Base-by-base conservation (phyloP, 2,329 filamentous ascomycete species). In the Endocalyx cinctus region DNA sequence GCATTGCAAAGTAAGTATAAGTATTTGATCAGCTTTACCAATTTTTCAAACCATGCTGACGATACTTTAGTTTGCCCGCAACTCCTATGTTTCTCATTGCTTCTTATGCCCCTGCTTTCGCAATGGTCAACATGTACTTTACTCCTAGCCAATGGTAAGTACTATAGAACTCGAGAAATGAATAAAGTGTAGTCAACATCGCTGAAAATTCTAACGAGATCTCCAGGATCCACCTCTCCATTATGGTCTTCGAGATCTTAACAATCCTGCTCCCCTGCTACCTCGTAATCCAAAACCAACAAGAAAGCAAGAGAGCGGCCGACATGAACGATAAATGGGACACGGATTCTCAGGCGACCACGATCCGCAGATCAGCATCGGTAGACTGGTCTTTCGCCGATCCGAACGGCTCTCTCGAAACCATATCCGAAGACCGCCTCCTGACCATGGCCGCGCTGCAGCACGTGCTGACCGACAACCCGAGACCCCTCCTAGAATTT, bases 361-460 rank as follows among this genome's bases (percentile, higher is more conserved):
- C 47, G 2, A 29, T 46, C 3, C 25, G 37, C 14, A 29, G 33
- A 11, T 46, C 51, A 5, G 34, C 27, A 6, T 39, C 33, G 4
- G 25, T 31, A 12, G 46, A 47, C 13, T 47, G 34, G 31, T 50
- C 43, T 34, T 39, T 8, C 20, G 20, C 8, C 8, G n/a, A 23
- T n/a, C 20, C 35, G 13, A 33, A 40, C 16, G 39, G 50, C 5
- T 27, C 39, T 38, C 8, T 42, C 1, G 34, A 44, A 10, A 42
- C 43, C 6, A 48, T 54, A 33, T 48, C 52, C 5, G 55, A 58
- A 32, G 62, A 68, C 28, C 64, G 62, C 20, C 59, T 73, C 29
- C 62, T 69, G 38, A 70, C 69, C 14, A 73, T 75, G 67, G 64
- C 67, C 26, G 75, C 78, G 0, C 67, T 84, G 3, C 79, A 84